Conservation (phyloP, 306 rosid genomes). For the Bauhinia variegata region DNA sequence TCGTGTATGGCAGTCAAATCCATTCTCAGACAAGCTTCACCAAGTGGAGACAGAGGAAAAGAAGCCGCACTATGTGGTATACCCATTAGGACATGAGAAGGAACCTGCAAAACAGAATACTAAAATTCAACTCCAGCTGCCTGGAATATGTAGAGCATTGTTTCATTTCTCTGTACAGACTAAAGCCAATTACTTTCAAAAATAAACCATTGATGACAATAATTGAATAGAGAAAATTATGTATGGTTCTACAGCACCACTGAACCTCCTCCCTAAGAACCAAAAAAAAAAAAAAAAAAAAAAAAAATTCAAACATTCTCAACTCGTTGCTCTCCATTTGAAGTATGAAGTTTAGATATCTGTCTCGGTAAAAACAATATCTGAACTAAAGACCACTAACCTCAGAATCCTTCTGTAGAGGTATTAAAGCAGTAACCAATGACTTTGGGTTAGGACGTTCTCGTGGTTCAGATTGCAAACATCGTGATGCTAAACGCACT, state of each 20-base stretch:
- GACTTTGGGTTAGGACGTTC: conserved; percentile 95
- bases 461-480: conserved; percentile 87
- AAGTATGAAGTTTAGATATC: conserved; percentile 18
- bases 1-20: conserved; percentile 91
- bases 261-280: neutral
- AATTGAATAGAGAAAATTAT: conserved; percentile 9
- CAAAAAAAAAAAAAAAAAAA: too few relatives aligned
- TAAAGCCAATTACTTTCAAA: conserved; percentile 9
- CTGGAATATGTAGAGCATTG: conserved; percentile 6
- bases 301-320: conserved; percentile 2
- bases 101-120: conserved; percentile 61
- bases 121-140: conserved; percentile 37
- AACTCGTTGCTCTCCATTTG: conserved; percentile 17
- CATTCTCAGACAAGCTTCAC: conserved; percentile 80
- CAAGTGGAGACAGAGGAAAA: conserved; percentile 72
- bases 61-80: conserved; percentile 63
- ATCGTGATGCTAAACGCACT: conserved; percentile 91
- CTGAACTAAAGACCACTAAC: conserved; percentile 46
- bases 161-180: conserved; percentile 24
- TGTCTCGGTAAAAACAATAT: conserved; percentile 9
- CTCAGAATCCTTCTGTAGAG: conserved; percentile 90
- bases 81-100: conserved; percentile 90
- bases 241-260: neutral
- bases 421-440: conserved; percentile 78
- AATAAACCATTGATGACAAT: conserved; percentile 19